Conservation (phyloP, 345 rosid genomes). For the Raphanus raphanistrum region DNA sequence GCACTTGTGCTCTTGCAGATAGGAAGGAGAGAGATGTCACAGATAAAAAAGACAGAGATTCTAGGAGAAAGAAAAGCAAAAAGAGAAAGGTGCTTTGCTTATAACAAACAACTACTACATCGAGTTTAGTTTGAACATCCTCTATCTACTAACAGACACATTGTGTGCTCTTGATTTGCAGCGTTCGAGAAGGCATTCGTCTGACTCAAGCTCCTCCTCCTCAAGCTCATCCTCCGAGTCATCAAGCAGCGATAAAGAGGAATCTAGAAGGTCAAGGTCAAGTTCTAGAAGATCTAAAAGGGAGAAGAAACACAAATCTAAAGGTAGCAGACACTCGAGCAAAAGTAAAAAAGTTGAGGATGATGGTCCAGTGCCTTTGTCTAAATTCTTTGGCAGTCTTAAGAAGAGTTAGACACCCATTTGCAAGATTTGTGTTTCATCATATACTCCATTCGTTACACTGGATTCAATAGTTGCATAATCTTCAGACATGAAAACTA, state of each 20-base stretch:
- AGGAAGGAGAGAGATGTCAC: constrained; percentile 46
- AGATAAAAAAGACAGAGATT: constrained; percentile 47
- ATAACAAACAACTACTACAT: background rate
- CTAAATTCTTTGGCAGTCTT: constrained; percentile 76
- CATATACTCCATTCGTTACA: background rate
- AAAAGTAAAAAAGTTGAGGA: constrained; percentile 50
- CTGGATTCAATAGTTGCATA: background rate
- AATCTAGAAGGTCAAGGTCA: constrained; percentile 73
- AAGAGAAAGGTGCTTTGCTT: constrained; percentile 70
- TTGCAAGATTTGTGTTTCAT: background rate
- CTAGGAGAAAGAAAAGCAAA: constrained; percentile 72
- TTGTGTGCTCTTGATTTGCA: constrained; percentile 42
- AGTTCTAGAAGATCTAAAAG: constrained; percentile 66
- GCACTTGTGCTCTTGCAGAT: background rate
- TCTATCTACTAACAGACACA: background rate
- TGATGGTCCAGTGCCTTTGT: constrained; percentile 85
- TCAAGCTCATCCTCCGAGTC: constrained; percentile 64
- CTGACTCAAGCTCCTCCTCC: constrained; percentile 21
- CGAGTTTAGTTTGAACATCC: background rate
- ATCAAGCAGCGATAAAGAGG: constrained; percentile 73
- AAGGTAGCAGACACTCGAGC: constrained; percentile 50
- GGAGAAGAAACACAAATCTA: constrained; percentile 72
- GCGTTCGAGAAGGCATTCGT: constrained; percentile 48
- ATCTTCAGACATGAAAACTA: constrained; percentile 1
- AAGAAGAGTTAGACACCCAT: constrained; percentile 39